Base-by-base conservation (phyloP, 805 yeast species). In the Wickerhamiella sergipiensis region DNA sequence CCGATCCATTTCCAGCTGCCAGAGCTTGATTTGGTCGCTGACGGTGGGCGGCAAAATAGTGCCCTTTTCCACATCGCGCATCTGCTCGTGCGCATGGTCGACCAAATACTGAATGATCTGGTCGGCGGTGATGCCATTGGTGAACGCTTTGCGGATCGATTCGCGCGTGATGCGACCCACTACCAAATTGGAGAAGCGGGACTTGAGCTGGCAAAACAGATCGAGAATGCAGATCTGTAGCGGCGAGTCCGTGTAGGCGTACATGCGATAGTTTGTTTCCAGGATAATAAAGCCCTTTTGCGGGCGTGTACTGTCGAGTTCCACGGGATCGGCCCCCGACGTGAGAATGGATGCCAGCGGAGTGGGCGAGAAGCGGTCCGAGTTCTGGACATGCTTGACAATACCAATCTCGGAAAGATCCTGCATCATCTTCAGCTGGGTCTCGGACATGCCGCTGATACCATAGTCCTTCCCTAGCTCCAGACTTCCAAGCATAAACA, bases 1-100 rank as follows among this genome's bases (percentile, higher is more conserved):
- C 67, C 99, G 77, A 65, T 92, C 97, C 69, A 89, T 68, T 64
- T 92, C 99, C 53, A 92, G 71, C 69, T 92, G 97, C 99, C 99
- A 92, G 49, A 92, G 72, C 63, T 81, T 82, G 59, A 92, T 85
- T 65, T 92, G 99, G 67, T 92, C 99, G 1, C 86, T 85, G n/a
- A 92, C 95, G 0, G 95, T 92, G 0, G 97, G 95, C 3, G 97
- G 97, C 12, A 92, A 81, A 81, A 52, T 80, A 59, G 55, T 75
- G 63, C 57, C 79, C 76, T 55, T 75, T 13, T 69, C 70, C 6
- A 69, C 63, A 26, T 82, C 73, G 50, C 79, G 70, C 92, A 90
- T 84, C 63, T 88, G 95, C 2, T 94, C 85, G 67, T 90, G 97
- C 0, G 97, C 95, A 70, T 92, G 96, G 0, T 88, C 77, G 55